Evolutionary conservation across 805 yeast species (phyloP).

Genomic region (Isabelozyma heimii): DNA sequence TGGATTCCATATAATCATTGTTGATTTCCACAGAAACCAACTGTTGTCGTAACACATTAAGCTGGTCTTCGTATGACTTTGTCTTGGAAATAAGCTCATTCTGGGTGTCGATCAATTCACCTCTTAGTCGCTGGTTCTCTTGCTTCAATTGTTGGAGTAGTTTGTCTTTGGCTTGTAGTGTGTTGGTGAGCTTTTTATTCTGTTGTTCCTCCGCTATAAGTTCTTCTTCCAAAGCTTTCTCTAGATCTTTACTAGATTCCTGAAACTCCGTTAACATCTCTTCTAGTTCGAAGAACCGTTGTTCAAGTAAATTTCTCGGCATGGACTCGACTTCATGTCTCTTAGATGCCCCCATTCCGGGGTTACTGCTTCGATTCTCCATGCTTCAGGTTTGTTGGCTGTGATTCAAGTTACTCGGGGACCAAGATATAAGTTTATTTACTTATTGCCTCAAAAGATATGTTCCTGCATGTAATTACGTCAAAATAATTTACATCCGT

Average conservation of each 20-base stretch:
- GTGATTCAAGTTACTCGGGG: background rate
- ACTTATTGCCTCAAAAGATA: background rate
- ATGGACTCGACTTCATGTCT: constrained; percentile 1
- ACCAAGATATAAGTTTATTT: background rate
- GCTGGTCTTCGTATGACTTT: constrained; percentile 16
- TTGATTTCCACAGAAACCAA: constrained; percentile 41
- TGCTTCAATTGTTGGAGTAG: constrained; percentile 16
- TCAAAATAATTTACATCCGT: background rate
- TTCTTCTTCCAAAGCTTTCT: constrained; percentile 44
- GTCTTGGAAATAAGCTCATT: constrained; percentile 7
- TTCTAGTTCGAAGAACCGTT: constrained; percentile 34
- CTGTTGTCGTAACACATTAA: constrained; percentile 21
- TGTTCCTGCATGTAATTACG: background rate
- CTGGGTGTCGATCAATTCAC: constrained; percentile 18
- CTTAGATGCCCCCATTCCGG: background rate
- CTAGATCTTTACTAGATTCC: constrained; percentile 43
- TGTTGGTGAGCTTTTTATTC: constrained; percentile 14
- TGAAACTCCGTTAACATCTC: constrained; percentile 39
- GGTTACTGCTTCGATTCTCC: background rate
- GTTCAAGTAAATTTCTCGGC: constrained; percentile 18
- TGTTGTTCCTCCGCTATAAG: constrained; percentile 29
- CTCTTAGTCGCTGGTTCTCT: constrained; percentile 9
- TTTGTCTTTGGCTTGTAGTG: constrained; percentile 13
- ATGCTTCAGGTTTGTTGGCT: background rate
- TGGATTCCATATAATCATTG: constrained; percentile 39